Percentiles rank a stretch among this genome's conserved stretches.
These are phyloP conservation scores for Smallanthus sonchifolius DNA, from an alignment of 129 eudicot species.

Conservation along the genomic window DNA sequence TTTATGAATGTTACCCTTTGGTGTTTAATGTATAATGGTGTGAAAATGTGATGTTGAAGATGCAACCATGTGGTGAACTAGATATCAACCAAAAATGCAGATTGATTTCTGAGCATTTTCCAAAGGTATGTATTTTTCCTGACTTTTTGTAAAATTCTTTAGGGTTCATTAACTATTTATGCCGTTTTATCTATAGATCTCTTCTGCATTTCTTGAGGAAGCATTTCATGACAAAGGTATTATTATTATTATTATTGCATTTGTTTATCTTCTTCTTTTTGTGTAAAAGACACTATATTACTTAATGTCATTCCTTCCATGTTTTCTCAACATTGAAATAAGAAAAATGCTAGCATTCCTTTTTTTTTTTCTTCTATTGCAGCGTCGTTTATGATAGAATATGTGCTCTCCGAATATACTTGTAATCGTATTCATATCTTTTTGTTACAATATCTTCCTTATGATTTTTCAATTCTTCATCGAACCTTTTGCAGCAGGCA, in stretches of 20 bases:
- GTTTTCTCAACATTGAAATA: background rate
- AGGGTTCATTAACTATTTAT: slow-evolving; percentile 1
- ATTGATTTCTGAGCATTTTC: slow-evolving; percentile 52
- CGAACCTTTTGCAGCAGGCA: slow-evolving; percentile 26
- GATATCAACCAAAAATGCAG: slow-evolving; percentile 51
- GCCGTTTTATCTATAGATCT: slow-evolving; percentile 40
- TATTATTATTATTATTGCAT: background rate
- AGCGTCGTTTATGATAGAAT: background rate
- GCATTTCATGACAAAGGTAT: slow-evolving; percentile 45
- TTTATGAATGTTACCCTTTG: too few species aligned
- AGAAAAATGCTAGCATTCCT: background rate
- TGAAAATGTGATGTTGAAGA: slow-evolving; percentile 37
- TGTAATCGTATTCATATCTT: background rate
- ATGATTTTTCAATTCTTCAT: background rate
- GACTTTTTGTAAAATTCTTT: background rate
- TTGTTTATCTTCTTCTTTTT: background rate
- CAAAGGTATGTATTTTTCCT: slow-evolving; percentile 46
- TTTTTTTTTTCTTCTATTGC: background rate
- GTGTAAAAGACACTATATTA: slow-evolving; percentile 1
- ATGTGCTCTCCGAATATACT: too few species aligned
- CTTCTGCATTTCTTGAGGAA: slow-evolving; percentile 43
- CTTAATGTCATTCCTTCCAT: background rate
- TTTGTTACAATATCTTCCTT: background rate
- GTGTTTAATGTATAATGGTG: too few species aligned
- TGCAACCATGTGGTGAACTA: slow-evolving; percentile 65